Conservation (phyloP, 305 asterid genomes). For the Solanum hybrid region DNA sequence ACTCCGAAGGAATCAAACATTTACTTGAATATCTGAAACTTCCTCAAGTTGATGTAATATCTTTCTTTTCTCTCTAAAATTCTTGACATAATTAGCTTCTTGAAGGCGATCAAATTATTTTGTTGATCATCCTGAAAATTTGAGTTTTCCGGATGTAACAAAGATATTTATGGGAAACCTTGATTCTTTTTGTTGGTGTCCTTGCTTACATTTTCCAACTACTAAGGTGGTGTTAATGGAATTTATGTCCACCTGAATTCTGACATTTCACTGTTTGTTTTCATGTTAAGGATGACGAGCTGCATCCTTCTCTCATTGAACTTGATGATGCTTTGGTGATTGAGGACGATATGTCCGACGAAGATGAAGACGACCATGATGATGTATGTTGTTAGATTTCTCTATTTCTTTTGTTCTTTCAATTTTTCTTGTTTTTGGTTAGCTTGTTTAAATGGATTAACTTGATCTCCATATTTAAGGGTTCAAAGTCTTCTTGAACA, state of each 20-base stretch:
- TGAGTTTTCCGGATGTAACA: neutral
- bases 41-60: neutral
- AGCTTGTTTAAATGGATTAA: neutral
- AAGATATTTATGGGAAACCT: neutral
- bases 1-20: neutral
- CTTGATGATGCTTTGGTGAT: conserved; percentile 89
- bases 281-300: conserved; percentile 70
- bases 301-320: conserved; percentile 67
- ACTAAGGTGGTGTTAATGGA: neutral
- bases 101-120: neutral
- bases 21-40: neutral
- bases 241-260: neutral
- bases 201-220: neutral
- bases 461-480: neutral
- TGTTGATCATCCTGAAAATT: neutral
- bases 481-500: neutral
- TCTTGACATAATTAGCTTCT: neutral
- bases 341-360: conserved; percentile 92
- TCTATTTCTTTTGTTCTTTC: neutral
- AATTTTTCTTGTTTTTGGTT: neutral
- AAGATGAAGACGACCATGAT: conserved; percentile 59
- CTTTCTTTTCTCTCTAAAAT: neutral
- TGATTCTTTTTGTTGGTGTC: neutral
- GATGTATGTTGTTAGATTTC: conserved; percentile 42
- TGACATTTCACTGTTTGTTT: conserved; percentile 2